phyloP scores from a whole-genome alignment of 2,329 filamentous ascomycete species.

The Reticulascus tulasneorum region DNA sequence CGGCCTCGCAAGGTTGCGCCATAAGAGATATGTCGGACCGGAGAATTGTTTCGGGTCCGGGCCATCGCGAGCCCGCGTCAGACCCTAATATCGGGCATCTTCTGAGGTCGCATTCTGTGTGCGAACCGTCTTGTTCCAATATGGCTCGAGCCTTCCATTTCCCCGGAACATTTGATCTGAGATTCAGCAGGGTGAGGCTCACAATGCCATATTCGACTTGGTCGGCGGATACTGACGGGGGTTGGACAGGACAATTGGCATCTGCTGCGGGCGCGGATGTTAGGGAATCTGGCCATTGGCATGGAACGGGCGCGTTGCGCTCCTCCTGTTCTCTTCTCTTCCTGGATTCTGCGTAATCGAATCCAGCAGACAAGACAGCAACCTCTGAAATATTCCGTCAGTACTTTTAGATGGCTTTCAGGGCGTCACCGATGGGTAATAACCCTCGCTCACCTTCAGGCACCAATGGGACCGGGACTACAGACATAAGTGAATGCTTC shows the following conservation, averaged over 20 bases:
- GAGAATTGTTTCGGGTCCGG: not conserved
- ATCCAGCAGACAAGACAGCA: not conserved
- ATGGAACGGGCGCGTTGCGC: not conserved
- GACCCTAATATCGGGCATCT: not conserved
- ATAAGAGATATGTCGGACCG: not conserved
- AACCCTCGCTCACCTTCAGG: not conserved
- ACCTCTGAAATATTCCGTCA: not conserved
- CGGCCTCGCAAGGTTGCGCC: slow-evolving; percentile 1
- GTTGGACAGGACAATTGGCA: not conserved
- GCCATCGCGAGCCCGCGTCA: not conserved
- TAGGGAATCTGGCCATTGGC: not conserved
- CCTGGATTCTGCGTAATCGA: not conserved
- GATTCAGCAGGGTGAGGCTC: not conserved
- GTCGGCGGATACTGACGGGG: not conserved
- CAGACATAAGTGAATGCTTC: slow-evolving; percentile 1
- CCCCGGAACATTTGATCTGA: not conserved
- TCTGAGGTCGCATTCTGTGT: not conserved
- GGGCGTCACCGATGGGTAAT: not conserved
- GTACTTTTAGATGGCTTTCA: not conserved
- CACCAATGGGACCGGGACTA: not conserved
- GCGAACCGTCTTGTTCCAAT: not conserved
- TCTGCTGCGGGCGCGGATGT: slow-evolving; percentile 1
- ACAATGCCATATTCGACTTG: slow-evolving; percentile 1
- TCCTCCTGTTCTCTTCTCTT: not conserved
- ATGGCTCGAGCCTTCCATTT: slow-evolving; percentile 1